A percentile compares a stretch with the other conserved stretches of the same genome.
Evolutionary conservation across 805 yeast species (phyloP).

Genomic region (Cyberlindnera suaveolens): DNA sequence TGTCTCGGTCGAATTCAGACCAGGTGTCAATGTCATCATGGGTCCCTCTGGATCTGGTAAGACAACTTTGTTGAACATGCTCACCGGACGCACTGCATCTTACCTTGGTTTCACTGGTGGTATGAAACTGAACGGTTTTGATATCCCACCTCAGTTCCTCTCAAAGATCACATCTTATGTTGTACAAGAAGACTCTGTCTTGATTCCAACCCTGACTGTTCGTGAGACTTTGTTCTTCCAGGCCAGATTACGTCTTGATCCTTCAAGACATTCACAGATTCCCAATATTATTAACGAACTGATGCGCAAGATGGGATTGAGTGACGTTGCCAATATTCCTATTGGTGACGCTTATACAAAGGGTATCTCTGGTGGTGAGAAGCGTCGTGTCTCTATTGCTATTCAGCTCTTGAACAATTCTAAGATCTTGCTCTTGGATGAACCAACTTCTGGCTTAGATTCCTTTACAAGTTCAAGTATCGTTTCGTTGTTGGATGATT

Average conservation of each 20-base stretch:
- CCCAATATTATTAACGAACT: constrained; percentile 43
- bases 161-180: constrained; percentile 59
- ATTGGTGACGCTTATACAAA: constrained; percentile 55
- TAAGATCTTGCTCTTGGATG: constrained; percentile 61
- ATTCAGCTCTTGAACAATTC: constrained; percentile 71
- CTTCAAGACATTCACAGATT: constrained; percentile 36
- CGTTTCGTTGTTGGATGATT: constrained; percentile 47
- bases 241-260: constrained; percentile 59
- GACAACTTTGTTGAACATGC: constrained; percentile 55
- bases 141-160: constrained; percentile 27
- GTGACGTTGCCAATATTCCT: constrained; percentile 15
- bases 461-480: constrained; percentile 71
- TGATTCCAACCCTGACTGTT: constrained; percentile 68
- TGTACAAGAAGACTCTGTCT: constrained; percentile 71
- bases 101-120: constrained; percentile 30
- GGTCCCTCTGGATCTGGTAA: constrained; percentile 84
- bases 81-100: constrained; percentile 48
- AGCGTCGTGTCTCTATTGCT: constrained; percentile 77
- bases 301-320: constrained; percentile 53
- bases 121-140: constrained; percentile 36
- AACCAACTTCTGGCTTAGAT: constrained; percentile 87
- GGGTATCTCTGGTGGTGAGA: constrained; percentile 77
- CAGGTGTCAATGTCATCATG: constrained; percentile 70
- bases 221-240: constrained; percentile 69
- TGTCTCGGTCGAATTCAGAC: constrained; percentile 59